Percentiles rank a stretch among this genome's conserved stretches.
These are phyloP conservation scores for Coprinopsis strossmayeri DNA, from an alignment of 768 basidiomycete species.

Conservation along the genomic window DNA sequence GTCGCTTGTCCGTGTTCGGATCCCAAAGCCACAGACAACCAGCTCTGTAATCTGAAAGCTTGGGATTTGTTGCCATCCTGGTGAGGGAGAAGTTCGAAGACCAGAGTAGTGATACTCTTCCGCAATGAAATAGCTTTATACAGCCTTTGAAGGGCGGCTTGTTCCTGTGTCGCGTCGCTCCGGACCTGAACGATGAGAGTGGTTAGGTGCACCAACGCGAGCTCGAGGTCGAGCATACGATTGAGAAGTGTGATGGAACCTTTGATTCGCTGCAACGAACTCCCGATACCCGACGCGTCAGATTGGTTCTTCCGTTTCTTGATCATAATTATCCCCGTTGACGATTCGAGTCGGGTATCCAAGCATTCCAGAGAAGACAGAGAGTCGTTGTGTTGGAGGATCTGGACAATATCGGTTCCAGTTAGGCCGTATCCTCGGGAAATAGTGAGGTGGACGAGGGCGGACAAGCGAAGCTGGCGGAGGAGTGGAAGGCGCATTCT, in stretches of 20 bases:
- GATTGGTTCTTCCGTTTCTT: background rate
- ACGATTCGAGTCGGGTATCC: slow-evolving; percentile 2
- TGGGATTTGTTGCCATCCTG: background rate
- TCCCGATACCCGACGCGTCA: background rate
- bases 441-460: slow-evolving; percentile 1
- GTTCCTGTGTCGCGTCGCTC: background rate
- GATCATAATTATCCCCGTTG: slow-evolving; percentile 4
- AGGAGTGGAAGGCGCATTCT: slow-evolving; percentile 10
- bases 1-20: background rate
- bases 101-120: background rate
- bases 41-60: background rate
- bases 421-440: slow-evolving; percentile 7
- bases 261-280: background rate
- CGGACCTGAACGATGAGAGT: slow-evolving; percentile 3
- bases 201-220: slow-evolving; percentile 1
- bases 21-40: background rate
- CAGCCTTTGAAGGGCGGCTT: background rate
- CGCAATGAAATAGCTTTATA: background rate
- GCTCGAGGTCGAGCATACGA: slow-evolving; percentile 6
- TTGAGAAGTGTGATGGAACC: slow-evolving; percentile 1
- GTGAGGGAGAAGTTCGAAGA: slow-evolving; percentile 2
- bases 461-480: slow-evolving; percentile 5
- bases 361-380: slow-evolving; percentile 4
- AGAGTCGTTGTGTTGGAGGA: slow-evolving; percentile 1
- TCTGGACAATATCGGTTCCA: slow-evolving; percentile 2